Base-by-base conservation (phyloP, 192 early-diverging fungal genomes). In the Entophlyctis luteolus region DNA sequence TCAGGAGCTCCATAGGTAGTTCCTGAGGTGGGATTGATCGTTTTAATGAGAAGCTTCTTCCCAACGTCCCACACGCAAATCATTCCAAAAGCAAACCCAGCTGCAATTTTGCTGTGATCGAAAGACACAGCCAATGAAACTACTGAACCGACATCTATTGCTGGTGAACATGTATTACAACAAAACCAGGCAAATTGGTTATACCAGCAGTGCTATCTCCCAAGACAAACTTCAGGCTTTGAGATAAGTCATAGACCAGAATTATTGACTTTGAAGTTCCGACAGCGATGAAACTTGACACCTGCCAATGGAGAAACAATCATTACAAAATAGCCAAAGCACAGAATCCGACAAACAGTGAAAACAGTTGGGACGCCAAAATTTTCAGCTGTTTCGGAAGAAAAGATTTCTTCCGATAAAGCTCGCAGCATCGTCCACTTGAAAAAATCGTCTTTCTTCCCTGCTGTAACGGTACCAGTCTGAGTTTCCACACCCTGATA, bases 11-110 rank as follows among this genome's bases (percentile, higher is more conserved):
- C 31, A 5, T 12, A 5, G 27, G 33, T 59, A 33, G 16, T 56
- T 20, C 8, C 49, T 25, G 10, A 12, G 8, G 8, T 23, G 22
- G 81, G 78, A 14, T 47, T 25, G 2, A 83, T 69, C 4, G 20
- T 42, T 31, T 67, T 57, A 1, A 82, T 14, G 32, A 55, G 18
- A 4, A 34, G 42, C n/a, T 55, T 37, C 45, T 71, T 71, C n/a
- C 28, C 42, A 4, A 82, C 34, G 59, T 84, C 80, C 82, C 82
- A 84, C 10, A 84, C 65, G 8, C 36, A 23, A 25, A 84, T 56
- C n/a, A 37, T 12, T 10, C 82, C 82, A 22, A 45, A 29, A 12
- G 67, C 68, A 35, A 78, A 75, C 1, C 82, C 82, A 22, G 68
- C 59, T 10, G 68, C 72, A 39, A 84, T 38, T 39, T 65, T 67